These are phyloP conservation scores for Rhynchosporium secalis DNA, from an alignment of 2,329 filamentous ascomycete species.

Conservation along the genomic window DNA sequence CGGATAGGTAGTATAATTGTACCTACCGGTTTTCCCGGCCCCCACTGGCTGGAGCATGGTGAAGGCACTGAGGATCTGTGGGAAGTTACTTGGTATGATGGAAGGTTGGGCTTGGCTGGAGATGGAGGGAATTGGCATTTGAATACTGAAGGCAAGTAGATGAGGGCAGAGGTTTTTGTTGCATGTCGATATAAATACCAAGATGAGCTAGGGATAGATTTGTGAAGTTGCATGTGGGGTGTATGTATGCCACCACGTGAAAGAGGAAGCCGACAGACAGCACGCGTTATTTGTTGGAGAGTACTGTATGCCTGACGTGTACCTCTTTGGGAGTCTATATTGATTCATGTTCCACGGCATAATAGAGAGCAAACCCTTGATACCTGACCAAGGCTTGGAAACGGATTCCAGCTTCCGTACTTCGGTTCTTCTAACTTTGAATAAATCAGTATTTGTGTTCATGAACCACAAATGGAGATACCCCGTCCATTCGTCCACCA, in stretches of 20 bases:
- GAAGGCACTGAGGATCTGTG: background rate
- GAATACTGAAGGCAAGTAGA: background rate
- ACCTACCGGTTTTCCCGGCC: background rate
- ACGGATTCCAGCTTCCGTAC: too few relatives aligned
- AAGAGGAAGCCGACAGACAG: too few relatives aligned
- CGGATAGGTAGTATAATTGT: background rate
- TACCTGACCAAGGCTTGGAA: background rate
- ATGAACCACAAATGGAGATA: background rate
- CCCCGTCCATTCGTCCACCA: background rate
- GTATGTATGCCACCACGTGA: background rate
- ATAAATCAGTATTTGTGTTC: background rate
- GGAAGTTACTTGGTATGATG: background rate
- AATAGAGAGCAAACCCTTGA: too few relatives aligned
- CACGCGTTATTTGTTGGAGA: too few relatives aligned
- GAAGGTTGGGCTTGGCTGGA: background rate
- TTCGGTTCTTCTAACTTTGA: too few relatives aligned
- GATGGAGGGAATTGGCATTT: background rate
- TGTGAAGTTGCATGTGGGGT: background rate
- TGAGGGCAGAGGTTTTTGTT: background rate
- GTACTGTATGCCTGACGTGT: too few relatives aligned
- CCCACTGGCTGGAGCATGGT: background rate
- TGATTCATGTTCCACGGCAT: background rate
- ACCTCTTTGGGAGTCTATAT: too few relatives aligned
- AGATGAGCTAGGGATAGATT: constrained; percentile 1
- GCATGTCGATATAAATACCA: background rate